Base-by-base conservation (phyloP, 2,329 filamentous ascomycete genomes). In the Fusarium udum region DNA sequence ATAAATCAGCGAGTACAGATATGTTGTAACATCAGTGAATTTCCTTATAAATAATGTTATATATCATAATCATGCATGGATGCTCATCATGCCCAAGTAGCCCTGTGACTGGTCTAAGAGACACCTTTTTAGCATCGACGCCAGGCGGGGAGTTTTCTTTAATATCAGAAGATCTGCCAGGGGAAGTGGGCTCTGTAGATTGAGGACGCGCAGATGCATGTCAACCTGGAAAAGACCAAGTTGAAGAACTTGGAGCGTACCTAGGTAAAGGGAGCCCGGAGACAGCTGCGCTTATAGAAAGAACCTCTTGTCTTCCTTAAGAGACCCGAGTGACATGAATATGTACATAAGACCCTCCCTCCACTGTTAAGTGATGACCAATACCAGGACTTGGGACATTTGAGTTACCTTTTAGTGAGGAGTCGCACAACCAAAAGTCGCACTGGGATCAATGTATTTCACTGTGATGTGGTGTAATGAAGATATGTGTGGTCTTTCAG, bases 141-240 rank as follows among this genome's bases (percentile, higher is more conserved):
- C 59, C 46, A 67, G 53, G 52, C 63, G 59, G 65, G 46, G 59
- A 53, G 67, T 36, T 62, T 40, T 53, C 36, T 39, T 43, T 60
- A 65, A 43, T 15, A 60, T 49, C 61, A 58, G 59, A 60, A 61
- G 69, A 73, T 62, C 56, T 73, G 69, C 66, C 49, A 71, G 67
- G 71, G 62, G 71, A 71, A 71, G 71, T 73, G 71, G 71, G 45
- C 59, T 57, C 64, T 67, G 49, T 58, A 73, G 59, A 73, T 71
- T 73, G 60, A 61, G 67, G 71, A 67, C 71, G 71, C 71, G 71
- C 64, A 57, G 66, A 20, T 39, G 42, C 24, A 31, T 56, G 48
- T 61, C 70, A 73, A 67, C 71, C 70, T 71, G 31, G 51, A 34
- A 32, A 36, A 61, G 18, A 7, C 20, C 36, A 46, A 37, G 28